These are phyloP conservation scores for Aegilops tauschii DNA, from an alignment of 176 grass and related monocot species.

Conservation along the genomic window DNA sequence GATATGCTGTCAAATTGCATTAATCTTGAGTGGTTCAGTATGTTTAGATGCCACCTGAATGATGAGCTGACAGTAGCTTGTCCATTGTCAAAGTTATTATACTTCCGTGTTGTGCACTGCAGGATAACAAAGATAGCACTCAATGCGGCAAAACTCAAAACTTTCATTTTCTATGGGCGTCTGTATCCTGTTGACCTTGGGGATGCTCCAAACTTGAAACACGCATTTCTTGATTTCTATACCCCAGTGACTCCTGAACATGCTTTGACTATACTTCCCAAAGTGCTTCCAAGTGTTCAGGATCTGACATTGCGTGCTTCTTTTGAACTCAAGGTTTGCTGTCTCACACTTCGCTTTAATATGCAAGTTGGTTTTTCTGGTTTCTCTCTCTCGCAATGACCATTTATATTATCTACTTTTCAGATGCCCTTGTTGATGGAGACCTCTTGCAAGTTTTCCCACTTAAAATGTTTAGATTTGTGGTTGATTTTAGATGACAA, in stretches of 20 bases:
- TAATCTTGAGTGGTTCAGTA: constrained; percentile 15
- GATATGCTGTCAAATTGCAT: neutral
- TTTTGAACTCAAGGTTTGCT: neutral
- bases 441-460: neutral
- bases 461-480: constrained; percentile 3
- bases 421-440: neutral
- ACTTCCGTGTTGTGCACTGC: neutral
- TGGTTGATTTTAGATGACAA: neutral
- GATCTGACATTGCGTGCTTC: neutral
- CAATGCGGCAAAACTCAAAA: neutral
- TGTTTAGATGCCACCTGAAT: neutral
- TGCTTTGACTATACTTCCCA: constrained; percentile 4
- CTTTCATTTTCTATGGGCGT: neutral
- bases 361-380: neutral
- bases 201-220: neutral
- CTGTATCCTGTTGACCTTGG: neutral
- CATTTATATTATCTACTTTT: neutral
- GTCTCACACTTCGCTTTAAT: no score
- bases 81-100: neutral
- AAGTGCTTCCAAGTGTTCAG: constrained; percentile 10
- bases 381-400: neutral
- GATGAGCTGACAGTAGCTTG: neutral
- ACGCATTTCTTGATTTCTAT: neutral
- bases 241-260: neutral
- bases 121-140: neutral